Base-by-base conservation (phyloP, 257 asterid genomes). In the Linaria vulgaris region DNA sequence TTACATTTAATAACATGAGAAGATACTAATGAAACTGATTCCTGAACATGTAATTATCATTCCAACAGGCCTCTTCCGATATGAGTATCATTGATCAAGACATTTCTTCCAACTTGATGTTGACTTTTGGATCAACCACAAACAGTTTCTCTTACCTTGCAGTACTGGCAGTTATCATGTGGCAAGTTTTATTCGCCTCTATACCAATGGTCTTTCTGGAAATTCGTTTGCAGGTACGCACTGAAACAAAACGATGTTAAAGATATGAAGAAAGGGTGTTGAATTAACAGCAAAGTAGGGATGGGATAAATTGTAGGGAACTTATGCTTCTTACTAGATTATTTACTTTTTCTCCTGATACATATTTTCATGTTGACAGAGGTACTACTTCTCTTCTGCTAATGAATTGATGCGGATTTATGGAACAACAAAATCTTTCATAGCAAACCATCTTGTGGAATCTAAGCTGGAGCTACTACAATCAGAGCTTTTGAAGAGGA, bases 361-460 rank as follows among this genome's bases (percentile, higher is more conserved):
- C 12, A 3, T 9, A 39, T 53, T 69, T 15, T 58, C 45, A 56
- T 43, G 38, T 67, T 10, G 55, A 56, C 87, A 92, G 98, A 82
- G 69, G 70, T 92, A 92, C 79, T 92, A 92, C 69, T 90, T 65
- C 72, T 72, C 90, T 30, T 83, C 97, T 13, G 99, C 97, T 12
- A 87, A 87, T 77, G 95, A 84, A 72, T 66, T 89, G 71, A 92
- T 92, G 99, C 82, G 99, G 63, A 80, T 92, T 41, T 89, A 89
- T 25, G 99, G 99, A 43, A 92, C 99, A n/a, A 87, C 99, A 46
- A 92, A 89, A 76, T 92, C 99, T 20, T 82, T 81, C 44, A 84
- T 89, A 44, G 99, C 96, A 17, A 92, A 89, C 80, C 99, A 92
- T 78, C 71, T 89, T 20, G 81, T 96, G 13, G 99, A 92, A 77